Conservation (phyloP, 148 eudicot species). For the Rhododendron molle region DNA sequence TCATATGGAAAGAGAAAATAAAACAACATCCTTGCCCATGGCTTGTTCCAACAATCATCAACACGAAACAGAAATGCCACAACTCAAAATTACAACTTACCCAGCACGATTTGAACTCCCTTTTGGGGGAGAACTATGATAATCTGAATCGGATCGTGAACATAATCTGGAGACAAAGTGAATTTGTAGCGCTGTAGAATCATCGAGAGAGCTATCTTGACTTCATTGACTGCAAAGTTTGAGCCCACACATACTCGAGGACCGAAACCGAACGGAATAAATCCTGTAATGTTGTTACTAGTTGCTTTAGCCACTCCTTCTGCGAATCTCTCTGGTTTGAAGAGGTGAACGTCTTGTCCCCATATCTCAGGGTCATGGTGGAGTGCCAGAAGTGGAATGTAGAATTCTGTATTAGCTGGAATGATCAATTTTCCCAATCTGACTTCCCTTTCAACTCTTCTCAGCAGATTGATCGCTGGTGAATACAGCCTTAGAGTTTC, state of each 20-base stretch:
- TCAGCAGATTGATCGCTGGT: background rate
- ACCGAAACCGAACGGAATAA: background rate
- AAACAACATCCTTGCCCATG: background rate
- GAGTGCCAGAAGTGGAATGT: background rate
- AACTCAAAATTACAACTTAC: background rate
- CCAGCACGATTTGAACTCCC: background rate
- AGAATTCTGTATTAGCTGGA: background rate
- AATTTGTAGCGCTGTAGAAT: slow-evolving; percentile 1
- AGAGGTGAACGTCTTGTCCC: background rate
- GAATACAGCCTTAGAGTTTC: slow-evolving; percentile 1
- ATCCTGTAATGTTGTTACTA: background rate
- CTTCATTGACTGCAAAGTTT: background rate
- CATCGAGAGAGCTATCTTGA: background rate
- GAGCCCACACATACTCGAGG: background rate
- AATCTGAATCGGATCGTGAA: background rate
- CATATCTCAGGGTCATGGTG: slow-evolving; percentile 8
- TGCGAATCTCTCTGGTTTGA: no score
- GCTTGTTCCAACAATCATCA: background rate
- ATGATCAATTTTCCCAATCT: background rate
- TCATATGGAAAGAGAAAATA: no score
- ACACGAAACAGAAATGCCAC: background rate
- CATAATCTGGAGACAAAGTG: background rate
- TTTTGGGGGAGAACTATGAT: background rate
- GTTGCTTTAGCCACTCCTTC: slow-evolving; percentile 10
- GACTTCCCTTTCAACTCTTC: background rate